Conservation (phyloP, 139 green algal species). For the Eudorina sp. region DNA sequence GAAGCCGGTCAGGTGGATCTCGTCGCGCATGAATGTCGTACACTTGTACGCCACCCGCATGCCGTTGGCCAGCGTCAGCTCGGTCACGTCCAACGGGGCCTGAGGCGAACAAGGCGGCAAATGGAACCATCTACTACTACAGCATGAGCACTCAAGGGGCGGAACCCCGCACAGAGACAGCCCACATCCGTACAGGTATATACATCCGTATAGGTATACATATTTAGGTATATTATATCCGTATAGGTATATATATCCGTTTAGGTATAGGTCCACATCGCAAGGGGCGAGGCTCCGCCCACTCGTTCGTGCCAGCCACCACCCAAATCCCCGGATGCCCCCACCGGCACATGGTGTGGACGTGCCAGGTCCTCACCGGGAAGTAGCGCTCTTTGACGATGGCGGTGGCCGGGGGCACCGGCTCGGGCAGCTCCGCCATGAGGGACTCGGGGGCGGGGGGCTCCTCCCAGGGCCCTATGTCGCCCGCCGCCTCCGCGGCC, state of each 20-base stretch:
- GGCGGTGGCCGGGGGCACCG: constrained; percentile 13
- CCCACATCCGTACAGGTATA: no score
- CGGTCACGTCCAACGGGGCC: constrained; percentile 63
- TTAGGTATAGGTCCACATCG: no score
- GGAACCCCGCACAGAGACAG: no score
- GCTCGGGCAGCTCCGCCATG: constrained; percentile 46
- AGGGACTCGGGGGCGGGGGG: constrained; percentile 55
- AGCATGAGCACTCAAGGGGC: no score
- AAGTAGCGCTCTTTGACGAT: constrained; percentile 48
- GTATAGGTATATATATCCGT: no score
- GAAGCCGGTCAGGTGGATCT: constrained; percentile 83
- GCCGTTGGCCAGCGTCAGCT: constrained; percentile 86
- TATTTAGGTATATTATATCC: no score
- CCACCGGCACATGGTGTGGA: background rate
- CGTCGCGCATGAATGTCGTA: constrained; percentile 87
- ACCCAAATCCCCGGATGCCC: background rate
- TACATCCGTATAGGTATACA: no score
- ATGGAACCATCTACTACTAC: no score
- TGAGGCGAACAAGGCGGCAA: no score
- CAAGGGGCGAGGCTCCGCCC: no score
- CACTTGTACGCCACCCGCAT: constrained; percentile 82
- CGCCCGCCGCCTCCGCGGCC: constrained; percentile 58
- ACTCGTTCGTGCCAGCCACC: no score
- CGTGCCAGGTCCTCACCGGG: constrained; percentile 37
- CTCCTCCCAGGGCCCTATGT: constrained; percentile 65